These are phyloP conservation scores for Echria macrotheca DNA, from an alignment of 495 filamentous ascomycete genomes.

Conservation along the genomic window DNA sequence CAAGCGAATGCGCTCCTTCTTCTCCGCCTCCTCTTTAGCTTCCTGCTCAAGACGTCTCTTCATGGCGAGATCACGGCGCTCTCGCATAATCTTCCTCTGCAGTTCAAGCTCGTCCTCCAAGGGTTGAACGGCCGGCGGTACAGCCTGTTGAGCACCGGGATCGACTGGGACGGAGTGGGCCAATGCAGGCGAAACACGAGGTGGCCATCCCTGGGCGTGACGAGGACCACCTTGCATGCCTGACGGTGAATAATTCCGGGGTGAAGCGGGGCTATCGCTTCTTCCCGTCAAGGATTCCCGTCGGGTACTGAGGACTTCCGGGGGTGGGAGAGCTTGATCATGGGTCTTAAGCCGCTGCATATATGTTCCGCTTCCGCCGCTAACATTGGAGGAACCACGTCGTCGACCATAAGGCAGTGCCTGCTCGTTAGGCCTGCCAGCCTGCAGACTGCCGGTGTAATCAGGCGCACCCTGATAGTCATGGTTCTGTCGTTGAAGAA, in stretches of 20 bases:
- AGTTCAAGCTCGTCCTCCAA: conserved; percentile 54
- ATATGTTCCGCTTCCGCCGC: conserved; percentile 76
- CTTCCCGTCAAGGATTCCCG: conserved; percentile 40
- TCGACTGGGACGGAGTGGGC: conserved; percentile 42
- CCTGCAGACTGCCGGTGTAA: conserved; percentile 59
- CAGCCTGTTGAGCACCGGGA: conserved; percentile 28
- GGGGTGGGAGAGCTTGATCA: conserved; percentile 40
- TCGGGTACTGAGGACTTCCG: conserved; percentile 39
- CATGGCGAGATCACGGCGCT: conserved; percentile 68
- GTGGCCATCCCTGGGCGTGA: conserved; percentile 42
- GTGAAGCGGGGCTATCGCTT: conserved; percentile 44
- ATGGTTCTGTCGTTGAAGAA: conserved; percentile 62
- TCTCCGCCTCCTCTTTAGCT: conserved; percentile 70
- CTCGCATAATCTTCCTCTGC: conserved; percentile 83
- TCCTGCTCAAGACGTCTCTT: conserved; percentile 78
- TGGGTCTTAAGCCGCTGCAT: conserved; percentile 43
- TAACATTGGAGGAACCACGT: conserved; percentile 90
- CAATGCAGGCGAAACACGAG: conserved; percentile 44
- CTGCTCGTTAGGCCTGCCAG: conserved; percentile 25
- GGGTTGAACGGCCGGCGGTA: conserved; percentile 22
- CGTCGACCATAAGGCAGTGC: conserved; percentile 66
- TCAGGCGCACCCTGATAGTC: conserved; percentile 72
- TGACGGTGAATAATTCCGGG: conserved; percentile 39
- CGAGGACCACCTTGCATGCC: conserved; percentile 22
- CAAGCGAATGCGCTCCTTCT: conserved; percentile 72